These are phyloP conservation scores for Linnemannia elongata DNA, from an alignment of 192 early-diverging fungal species.

Conservation along the genomic window DNA sequence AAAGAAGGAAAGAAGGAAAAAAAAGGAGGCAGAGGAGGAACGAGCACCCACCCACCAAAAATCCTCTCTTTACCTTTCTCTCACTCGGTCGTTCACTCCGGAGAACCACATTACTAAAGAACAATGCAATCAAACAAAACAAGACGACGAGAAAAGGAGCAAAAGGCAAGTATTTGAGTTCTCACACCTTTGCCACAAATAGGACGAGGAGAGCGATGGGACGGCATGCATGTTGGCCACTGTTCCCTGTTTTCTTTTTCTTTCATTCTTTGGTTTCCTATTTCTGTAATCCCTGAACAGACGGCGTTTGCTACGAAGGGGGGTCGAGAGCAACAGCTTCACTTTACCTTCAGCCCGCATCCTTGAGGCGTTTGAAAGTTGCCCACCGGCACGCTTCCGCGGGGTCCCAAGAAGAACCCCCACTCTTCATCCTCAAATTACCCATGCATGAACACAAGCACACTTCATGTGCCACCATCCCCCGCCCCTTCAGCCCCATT, in stretches of 20 bases:
- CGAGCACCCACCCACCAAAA: slow-evolving; percentile 5
- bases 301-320: too few relatives aligned
- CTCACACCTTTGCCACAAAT: too few relatives aligned
- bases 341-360: too few relatives aligned
- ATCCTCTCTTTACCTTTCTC: background rate
- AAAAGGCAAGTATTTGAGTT: too few relatives aligned
- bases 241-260: too few relatives aligned
- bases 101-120: background rate
- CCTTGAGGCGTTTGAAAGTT: background rate
- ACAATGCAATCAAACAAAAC: background rate
- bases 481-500: background rate
- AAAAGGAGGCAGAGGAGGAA: background rate
- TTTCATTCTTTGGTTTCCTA: too few relatives aligned
- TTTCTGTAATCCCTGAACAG: too few relatives aligned
- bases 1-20: background rate
- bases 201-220: too few relatives aligned
- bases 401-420: background rate
- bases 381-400: background rate
- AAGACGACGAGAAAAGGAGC: background rate
- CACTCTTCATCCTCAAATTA: too few relatives aligned
- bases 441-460: too few relatives aligned
- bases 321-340: too few relatives aligned
- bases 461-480: background rate
- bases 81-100: background rate
- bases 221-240: too few relatives aligned